Conservation (phyloP, 106 monocot genomes). For the Phalaenopsis equestris region DNA sequence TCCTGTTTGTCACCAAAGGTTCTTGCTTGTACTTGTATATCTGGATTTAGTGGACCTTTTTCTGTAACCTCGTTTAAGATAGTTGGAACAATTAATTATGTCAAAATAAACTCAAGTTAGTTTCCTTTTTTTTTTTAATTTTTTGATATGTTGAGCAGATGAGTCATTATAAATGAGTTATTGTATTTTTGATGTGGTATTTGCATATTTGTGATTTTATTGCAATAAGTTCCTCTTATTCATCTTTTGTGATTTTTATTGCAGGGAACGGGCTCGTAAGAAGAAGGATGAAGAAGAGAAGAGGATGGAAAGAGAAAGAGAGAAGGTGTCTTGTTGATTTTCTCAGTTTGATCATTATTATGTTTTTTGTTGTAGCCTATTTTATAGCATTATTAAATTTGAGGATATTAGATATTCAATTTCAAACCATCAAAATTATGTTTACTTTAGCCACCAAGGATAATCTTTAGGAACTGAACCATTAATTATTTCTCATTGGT, state of each 20-base stretch:
- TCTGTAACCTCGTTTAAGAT: neutral
- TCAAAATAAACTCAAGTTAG: neutral
- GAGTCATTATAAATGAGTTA: neutral
- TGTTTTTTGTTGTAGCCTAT: neutral
- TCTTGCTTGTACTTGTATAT: no score
- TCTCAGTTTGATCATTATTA: neutral
- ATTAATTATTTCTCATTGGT: neutral
- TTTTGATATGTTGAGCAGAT: neutral
- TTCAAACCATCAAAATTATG: neutral
- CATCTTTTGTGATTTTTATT: constrained; percentile 7
- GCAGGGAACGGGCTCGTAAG: constrained; percentile 86
- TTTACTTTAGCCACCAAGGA: neutral
- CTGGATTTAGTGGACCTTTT: neutral
- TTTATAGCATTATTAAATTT: neutral
- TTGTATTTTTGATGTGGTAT: neutral
- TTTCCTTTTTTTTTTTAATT: neutral
- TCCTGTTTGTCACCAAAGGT: no score
- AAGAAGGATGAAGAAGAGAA: constrained; percentile 98
- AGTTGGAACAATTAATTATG: neutral
- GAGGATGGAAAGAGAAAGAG: constrained; percentile 87
- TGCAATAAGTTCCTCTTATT: neutral
- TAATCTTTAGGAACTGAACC: neutral
- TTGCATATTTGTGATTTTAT: neutral
- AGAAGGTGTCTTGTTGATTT: constrained; percentile 52
- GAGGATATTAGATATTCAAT: neutral